These are phyloP conservation scores for Anisodus acutangulus DNA, from an alignment of 257 asterid genomes.

Conservation along the genomic window DNA sequence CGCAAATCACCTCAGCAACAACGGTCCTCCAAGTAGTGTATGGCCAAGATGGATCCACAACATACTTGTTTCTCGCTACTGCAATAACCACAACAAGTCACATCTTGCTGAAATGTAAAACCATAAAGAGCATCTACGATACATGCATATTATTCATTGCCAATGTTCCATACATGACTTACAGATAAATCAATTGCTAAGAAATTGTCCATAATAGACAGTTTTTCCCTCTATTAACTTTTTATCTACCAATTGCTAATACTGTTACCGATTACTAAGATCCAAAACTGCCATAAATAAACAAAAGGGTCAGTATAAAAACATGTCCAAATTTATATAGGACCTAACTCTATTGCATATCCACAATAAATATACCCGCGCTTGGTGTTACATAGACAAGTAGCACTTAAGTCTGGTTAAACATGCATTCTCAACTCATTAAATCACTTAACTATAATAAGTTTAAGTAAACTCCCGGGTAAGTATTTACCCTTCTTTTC, in stretches of 20 bases:
- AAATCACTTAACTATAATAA: neutral
- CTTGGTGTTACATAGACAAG: neutral
- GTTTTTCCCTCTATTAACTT: neutral
- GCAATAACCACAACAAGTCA: slow-evolving; percentile 23
- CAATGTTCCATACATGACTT: neutral
- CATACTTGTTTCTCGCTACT: neutral
- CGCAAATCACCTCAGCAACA: neutral
- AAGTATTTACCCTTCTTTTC: neutral
- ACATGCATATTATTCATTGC: neutral
- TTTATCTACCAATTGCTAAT: neutral
- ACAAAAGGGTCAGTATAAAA: neutral
- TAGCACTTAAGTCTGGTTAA: neutral
- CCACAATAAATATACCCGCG: neutral
- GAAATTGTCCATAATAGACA: neutral
- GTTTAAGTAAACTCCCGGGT: neutral
- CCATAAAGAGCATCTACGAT: neutral
- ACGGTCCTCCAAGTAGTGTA: neutral
- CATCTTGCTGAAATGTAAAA: neutral
- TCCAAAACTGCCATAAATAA: neutral
- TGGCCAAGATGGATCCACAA: slow-evolving; percentile 19
- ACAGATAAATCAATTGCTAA: neutral
- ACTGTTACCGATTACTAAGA: neutral
- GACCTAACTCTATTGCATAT: neutral
- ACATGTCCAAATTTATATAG: no score
- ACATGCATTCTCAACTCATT: neutral